Base-by-base conservation (phyloP, 2,329 filamentous ascomycete genomes). In the Raffaelea ambrosiae region DNA sequence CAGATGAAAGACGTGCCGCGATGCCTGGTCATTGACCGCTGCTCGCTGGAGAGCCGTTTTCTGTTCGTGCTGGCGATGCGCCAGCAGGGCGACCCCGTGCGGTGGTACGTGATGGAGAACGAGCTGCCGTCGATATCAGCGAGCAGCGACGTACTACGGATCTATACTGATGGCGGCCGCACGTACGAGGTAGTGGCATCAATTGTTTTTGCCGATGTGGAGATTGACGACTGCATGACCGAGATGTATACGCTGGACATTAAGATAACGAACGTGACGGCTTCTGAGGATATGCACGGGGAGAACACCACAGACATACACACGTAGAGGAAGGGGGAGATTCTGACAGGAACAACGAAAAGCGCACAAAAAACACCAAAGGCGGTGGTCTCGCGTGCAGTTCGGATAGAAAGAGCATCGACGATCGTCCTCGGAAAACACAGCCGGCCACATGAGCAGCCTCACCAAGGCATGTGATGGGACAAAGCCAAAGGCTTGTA, bases 241-340 rank as follows among this genome's bases (percentile, higher is more conserved):
- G 8, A 13, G 22, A 52, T 52, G 50, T 26, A 18, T 3, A 50
- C 48, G 8, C 40, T 52, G 33, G 48, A 52, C 42, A 22, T 52
- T 11, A 48, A 14, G 5, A 38, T 46, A 10, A 35, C 22, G 22
- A 41, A 21, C 3, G 16, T 10, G 22, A 14, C 21, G 41, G 41
- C 26, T n/a, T n/a, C n/a, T n/a, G n/a, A n/a, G n/a, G n/a, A 29
- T 29, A 29, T 7, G 26, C 7, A 13, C 7, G 26, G 26, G 26
- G 26, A 7, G 13, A 13, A 29, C 26, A 29, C 7, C 7, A 13
- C 7, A 29, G 26, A 29, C 26, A 29, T 13, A n/a, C n/a, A n/a
- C n/a, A n/a, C n/a, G n/a, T n/a, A n/a, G n/a, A n/a, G n/a, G n/a
- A n/a, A n/a, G n/a, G n/a, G n/a, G n/a, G n/a, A n/a, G n/a, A n/a